Evolutionary conservation across 192 early-diverging fungal species (phyloP), one percentile per base, ranked within the genome.

Genomic region (Coemansia sp.): DNA sequence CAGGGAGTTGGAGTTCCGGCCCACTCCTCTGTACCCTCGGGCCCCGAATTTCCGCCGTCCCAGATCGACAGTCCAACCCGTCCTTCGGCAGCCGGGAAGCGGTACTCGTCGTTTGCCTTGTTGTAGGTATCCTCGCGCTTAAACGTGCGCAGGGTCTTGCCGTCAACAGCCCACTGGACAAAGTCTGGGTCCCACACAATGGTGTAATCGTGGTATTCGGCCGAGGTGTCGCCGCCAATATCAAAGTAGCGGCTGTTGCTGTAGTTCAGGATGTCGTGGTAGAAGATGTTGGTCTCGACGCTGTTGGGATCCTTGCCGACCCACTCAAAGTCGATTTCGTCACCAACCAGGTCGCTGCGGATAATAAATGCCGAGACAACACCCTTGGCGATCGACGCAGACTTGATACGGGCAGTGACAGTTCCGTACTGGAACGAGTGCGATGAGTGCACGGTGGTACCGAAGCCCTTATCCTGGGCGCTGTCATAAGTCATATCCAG

Each of bases 301-400:
- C 75, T 42, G 23, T 56, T 74, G n/a, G 80, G 75, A 19, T 82
- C 28, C 26, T 75, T 68, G 17, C 88, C 88, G 23, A 90, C 84
- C 79, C 81, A 88, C 65, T 88, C 86, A 67, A 83, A 86, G 65
- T 90, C 88, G 37, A 90, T 84, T 52, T 90, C 88, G 60, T 90
- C 87, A 31, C 84, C 84, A 40, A 54, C 62, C 51, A 71, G 63
- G 48, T 78, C 71, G 58, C 65, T 75, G 52, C 75, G 74, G 48
- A 82, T 71, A 36, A 89, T 85, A 44, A 87, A 86, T 0, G 85
- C 77, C 12, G 84, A 82, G 15, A 89, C 84, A 12, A 84, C 83
- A 25, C 86, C 86, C 19, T 64, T 74, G 12, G 83, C 80, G 0
- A 63, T 71, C 0, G 82, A 74, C 8, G 77, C 87, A 0, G 85